A percentile compares a stretch with the other conserved stretches of the same genome.
phyloP scores from a whole-genome alignment of 129 eudicot species.

The Artemisia annua region DNA sequence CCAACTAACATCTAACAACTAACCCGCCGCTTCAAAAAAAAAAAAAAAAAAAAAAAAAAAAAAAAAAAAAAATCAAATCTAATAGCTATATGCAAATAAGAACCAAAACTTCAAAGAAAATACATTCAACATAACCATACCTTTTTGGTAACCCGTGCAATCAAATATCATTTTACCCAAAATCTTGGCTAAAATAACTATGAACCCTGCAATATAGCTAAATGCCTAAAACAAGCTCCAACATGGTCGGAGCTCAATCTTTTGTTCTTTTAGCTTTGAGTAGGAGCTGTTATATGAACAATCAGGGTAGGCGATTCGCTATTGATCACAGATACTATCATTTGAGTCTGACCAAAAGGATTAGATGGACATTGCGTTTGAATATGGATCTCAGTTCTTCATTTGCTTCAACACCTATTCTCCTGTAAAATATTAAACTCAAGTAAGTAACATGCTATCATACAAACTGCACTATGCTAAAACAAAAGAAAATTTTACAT shows the following conservation, averaged over 20 bases:
- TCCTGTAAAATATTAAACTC: constrained; percentile 44
- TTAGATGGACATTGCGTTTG: constrained; percentile 77
- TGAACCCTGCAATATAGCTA: constrained; percentile 17
- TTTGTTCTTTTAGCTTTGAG: constrained; percentile 6
- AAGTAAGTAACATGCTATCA: background rate
- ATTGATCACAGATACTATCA: constrained; percentile 21
- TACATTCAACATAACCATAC: constrained; percentile 24
- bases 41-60: too few species aligned
- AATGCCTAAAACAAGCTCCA: constrained; percentile 11
- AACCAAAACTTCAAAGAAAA: background rate
- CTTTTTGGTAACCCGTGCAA: constrained; percentile 2
- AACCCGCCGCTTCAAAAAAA: too few species aligned
- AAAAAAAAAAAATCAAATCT: too few species aligned
- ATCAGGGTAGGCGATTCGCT: background rate
- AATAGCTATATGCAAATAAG: constrained; percentile 4
- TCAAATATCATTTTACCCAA: background rate
- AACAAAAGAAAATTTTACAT: background rate
- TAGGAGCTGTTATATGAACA: constrained; percentile 13
- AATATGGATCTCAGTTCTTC: constrained; percentile 83
- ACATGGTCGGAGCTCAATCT: constrained; percentile 5
- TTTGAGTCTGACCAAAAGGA: constrained; percentile 70
- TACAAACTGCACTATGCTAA: background rate
- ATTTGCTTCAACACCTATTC: constrained; percentile 93
- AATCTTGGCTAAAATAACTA: constrained; percentile 3
- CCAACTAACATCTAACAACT: too few species aligned